Evolutionary conservation across 345 rosid species (phyloP).

Genomic region (Hibiscus tridactylites): DNA sequence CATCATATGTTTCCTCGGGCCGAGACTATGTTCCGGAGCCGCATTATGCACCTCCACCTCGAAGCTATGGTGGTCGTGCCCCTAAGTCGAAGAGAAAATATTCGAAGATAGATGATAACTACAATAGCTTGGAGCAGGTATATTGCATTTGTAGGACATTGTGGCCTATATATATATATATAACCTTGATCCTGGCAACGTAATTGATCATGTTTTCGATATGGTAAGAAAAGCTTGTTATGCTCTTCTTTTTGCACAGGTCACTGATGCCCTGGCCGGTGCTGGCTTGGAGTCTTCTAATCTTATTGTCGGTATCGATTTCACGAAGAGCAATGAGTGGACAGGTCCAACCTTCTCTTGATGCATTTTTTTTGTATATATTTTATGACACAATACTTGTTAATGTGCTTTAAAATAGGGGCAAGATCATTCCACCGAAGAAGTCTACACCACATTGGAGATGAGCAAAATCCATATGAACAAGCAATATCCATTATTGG

Average conservation of each 20-base stretch:
- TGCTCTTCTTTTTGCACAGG: slow-evolving; percentile 23
- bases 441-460: slow-evolving; percentile 62
- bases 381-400: neutral
- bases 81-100: slow-evolving; percentile 38
- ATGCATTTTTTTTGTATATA: neutral
- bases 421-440: slow-evolving; percentile 54
- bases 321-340: slow-evolving; percentile 87
- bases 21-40: slow-evolving; percentile 33
- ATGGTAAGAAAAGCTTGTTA: neutral
- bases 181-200: neutral
- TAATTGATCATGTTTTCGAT: neutral
- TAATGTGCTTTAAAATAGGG: slow-evolving; percentile 24
- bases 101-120: slow-evolving; percentile 59
- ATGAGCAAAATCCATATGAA: slow-evolving; percentile 59
- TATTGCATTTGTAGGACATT: neutral
- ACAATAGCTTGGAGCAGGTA: slow-evolving; percentile 57
- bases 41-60: slow-evolving; percentile 32
- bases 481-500: slow-evolving; percentile 84
- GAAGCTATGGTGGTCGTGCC: slow-evolving; percentile 25
- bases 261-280: slow-evolving; percentile 53
- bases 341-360: slow-evolving; percentile 36
- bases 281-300: slow-evolving; percentile 75
- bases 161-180: no score
- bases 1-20: slow-evolving; percentile 32
- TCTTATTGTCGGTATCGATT: slow-evolving; percentile 76